A percentile compares a stretch with the other conserved stretches of the same genome.
These are phyloP conservation scores for Acacia acuminata DNA, from an alignment of 306 rosid species.

Conservation along the genomic window DNA sequence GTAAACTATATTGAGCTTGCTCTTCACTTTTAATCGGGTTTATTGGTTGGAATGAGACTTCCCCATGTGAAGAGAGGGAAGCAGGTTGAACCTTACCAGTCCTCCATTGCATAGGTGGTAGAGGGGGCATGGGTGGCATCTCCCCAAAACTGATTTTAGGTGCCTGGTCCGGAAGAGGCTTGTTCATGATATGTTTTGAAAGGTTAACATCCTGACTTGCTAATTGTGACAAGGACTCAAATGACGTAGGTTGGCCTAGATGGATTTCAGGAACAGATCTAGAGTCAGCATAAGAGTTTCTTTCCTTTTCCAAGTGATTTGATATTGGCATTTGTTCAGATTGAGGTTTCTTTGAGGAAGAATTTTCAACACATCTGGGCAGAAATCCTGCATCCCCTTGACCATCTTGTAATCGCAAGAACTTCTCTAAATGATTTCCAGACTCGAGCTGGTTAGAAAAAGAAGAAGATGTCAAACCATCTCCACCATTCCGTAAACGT, in stretches of 20 bases:
- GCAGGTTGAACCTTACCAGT: conserved; percentile 59
- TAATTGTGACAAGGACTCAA: conserved; percentile 40
- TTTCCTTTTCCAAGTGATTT: conserved; percentile 36
- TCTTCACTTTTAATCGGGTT: conserved; percentile 40
- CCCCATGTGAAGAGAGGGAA: conserved; percentile 38
- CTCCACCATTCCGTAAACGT: conserved; percentile 31
- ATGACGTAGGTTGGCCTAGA: conserved; percentile 37
- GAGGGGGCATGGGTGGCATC: conserved; percentile 94
- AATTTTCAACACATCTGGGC: conserved; percentile 35
- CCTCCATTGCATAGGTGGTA: conserved; percentile 99
- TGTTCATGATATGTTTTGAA: conserved; percentile 36
- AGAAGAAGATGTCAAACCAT: conserved; percentile 40
- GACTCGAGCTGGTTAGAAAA: conserved; percentile 36
- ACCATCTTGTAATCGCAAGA: conserved; percentile 36
- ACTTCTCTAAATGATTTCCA: conserved; percentile 31
- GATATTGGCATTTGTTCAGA: conserved; percentile 37
- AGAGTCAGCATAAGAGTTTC: conserved; percentile 29
- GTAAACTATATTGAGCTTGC: conserved; percentile 43
- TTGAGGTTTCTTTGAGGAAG: conserved; percentile 35
- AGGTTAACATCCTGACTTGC: conserved; percentile 35
- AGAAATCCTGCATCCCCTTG: conserved; percentile 32
- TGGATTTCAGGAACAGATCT: conserved; percentile 38
- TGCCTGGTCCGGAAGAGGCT: conserved; percentile 43
- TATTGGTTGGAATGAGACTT: conserved; percentile 38
- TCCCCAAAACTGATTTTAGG: conserved; percentile 53